A percentile compares a stretch with the other conserved stretches of the same genome.
Conservation (phyloP, 192 early-diverging fungal genomes). For the Backusella tarrabulga region DNA sequence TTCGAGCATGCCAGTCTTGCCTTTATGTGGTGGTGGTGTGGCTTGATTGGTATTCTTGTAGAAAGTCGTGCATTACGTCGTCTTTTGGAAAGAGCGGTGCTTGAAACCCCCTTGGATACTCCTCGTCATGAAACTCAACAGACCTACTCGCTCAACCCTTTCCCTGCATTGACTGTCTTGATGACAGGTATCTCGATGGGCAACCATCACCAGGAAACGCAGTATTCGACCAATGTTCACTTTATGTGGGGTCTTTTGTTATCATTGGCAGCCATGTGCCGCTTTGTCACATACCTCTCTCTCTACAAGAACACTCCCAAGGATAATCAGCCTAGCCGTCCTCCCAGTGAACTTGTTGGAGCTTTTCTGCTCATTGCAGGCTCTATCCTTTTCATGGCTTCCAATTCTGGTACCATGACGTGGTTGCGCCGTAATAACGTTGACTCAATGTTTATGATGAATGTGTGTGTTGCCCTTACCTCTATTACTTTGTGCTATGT, state of each 20-base stretch:
- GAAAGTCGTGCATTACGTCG: conserved; percentile 31
- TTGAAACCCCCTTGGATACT: background rate
- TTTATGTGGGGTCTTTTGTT: conserved; percentile 36
- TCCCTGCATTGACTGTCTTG: conserved; percentile 34
- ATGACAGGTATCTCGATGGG: conserved; percentile 40
- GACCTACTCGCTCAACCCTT: conserved; percentile 32
- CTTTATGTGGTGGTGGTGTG: conserved; percentile 45
- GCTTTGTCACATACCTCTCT: conserved; percentile 32
- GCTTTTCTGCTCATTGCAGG: conserved; percentile 34
- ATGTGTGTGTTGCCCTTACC: conserved; percentile 32
- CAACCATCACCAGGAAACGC: conserved; percentile 37
- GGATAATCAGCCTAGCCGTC: conserved; percentile 14
- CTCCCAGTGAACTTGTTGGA: conserved; percentile 30
- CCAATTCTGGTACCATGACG: conserved; percentile 33
- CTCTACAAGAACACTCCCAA: conserved; percentile 22
- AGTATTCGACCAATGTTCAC: conserved; percentile 32
- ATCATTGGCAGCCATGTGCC: conserved; percentile 23
- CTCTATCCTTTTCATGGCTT: conserved; percentile 38
- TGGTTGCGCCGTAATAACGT: conserved; percentile 30
- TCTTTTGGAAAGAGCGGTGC: conserved; percentile 7
- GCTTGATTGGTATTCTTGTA: conserved; percentile 31
- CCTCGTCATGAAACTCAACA: conserved; percentile 10
- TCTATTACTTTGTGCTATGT: conserved; percentile 33
- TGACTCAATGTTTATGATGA: conserved; percentile 40
- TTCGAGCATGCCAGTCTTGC: conserved; percentile 39